Evolutionary conservation across 306 rosid genomes (phyloP), one percentile per base, ranked within the genome.

Genomic region (Cucumis melo): DNA sequence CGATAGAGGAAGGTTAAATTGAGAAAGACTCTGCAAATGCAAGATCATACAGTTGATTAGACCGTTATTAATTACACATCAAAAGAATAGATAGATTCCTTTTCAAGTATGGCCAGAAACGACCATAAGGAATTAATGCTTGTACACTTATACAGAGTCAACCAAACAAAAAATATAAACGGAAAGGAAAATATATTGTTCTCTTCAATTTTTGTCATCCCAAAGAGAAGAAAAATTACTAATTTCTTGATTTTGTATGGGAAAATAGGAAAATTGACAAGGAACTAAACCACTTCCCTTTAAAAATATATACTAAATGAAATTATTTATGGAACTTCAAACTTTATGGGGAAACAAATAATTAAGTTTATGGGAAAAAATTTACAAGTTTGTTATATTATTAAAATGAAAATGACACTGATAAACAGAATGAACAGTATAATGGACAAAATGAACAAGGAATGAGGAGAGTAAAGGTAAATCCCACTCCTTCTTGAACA

Each of bases 1-100:
- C 9, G 99, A 89, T 75, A 89, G 96, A 50, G 99, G 99, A 80
- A 95, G 99, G 84, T 95, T 95, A 77, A 95, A 95, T 91, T 92
- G 99, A 75, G 99, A 95, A 79, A 95, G 96, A 80, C 86, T 85
- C 98, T 83, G 97, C 77, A 88, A 77, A 82, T 81, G 41, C 19
- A 65, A 81, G 61, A 78, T 60, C 38, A 79, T 81, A 74, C 82
- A 70, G 76, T 46, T 8, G 11, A 27, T 73, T 27, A 73, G 77
- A 73, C 42, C 2, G 20, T 36, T 64, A 36, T 38, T 19, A 8
- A n/a, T 68, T 42, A 44, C 21, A 6, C 73, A 42, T 44, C 48
- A 53, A 4, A 27, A 51, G 27, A 46, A 51, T 55, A 51, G 17
- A 51, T 17, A 50, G 53, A 73, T 29, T 10, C 39, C 14, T 50